These are phyloP conservation scores for Erythrophleum fordii DNA, from an alignment of 306 rosid genomes.

Conservation along the genomic window DNA sequence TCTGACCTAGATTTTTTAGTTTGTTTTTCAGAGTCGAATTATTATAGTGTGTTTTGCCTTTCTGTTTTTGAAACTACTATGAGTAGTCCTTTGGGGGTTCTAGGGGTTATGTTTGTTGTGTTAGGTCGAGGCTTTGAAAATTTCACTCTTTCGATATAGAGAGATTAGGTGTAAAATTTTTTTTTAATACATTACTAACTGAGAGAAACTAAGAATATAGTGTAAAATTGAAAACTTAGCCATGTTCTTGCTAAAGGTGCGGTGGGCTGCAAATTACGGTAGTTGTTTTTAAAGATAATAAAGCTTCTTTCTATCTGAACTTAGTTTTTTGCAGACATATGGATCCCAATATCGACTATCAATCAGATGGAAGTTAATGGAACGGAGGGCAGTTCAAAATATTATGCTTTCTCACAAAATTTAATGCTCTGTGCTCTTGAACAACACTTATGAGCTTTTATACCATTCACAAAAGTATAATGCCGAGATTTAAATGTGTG, in stretches of 20 bases:
- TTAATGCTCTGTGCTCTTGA: not conserved
- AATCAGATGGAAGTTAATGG: not conserved
- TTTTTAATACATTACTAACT: not conserved
- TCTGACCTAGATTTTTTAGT: not conserved
- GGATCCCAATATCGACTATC: too few relatives aligned
- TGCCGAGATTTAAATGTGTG: not conserved
- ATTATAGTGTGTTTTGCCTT: not conserved
- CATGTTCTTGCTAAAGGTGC: not conserved
- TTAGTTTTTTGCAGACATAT: conserved; percentile 3
- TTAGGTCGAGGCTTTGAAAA: not conserved
- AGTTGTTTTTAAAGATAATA: not conserved
- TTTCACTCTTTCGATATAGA: not conserved
- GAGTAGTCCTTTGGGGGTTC: not conserved
- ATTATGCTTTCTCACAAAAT: not conserved
- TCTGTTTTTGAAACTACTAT: not conserved
- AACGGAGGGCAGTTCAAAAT: not conserved
- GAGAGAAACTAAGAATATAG: not conserved
- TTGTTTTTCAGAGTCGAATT: not conserved
- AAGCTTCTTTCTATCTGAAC: not conserved
- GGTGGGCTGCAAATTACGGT: not conserved
- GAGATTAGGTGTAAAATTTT: not conserved
- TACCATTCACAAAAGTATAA: not conserved
- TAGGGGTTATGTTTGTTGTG: too few relatives aligned
- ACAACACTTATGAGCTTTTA: not conserved
- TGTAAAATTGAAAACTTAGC: not conserved